Evolutionary conservation across 163 green algal genomes (phyloP).

Genomic region (Trebouxia gelatinosa): DNA sequence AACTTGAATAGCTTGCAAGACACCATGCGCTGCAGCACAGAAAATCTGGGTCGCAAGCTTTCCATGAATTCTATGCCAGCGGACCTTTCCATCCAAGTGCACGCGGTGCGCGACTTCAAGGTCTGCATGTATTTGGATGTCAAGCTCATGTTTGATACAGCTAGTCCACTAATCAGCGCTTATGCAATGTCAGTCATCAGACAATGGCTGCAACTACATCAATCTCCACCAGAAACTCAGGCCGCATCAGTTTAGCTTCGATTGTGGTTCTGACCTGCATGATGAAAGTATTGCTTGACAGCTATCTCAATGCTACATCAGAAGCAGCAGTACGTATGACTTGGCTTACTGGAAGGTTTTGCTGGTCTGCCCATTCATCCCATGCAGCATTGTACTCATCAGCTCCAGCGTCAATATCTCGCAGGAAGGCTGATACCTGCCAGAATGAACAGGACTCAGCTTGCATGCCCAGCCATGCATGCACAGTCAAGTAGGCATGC

Average conservation of each 20-base stretch:
- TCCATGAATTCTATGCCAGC: too few species aligned
- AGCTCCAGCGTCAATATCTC: slow-evolving; percentile 11
- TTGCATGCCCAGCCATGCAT: not conserved
- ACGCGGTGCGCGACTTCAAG: too few species aligned
- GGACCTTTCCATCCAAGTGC: too few species aligned
- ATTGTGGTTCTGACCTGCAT: slow-evolving; percentile 28
- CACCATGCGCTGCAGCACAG: too few species aligned
- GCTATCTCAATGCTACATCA: not conserved
- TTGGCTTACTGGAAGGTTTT: slow-evolving; percentile 18
- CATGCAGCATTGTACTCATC: slow-evolving; percentile 20
- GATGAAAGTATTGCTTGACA: not conserved
- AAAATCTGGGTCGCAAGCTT: too few species aligned
- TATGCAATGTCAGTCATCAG: not conserved
- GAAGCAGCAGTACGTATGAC: not conserved
- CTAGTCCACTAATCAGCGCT: too few species aligned
- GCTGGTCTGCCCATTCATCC: slow-evolving; percentile 7
- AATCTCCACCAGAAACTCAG: slow-evolving; percentile 19
- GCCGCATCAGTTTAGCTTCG: slow-evolving; percentile 24
- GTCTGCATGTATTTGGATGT: too few species aligned
- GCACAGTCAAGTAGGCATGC: not conserved
- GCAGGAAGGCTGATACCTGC: slow-evolving; percentile 3
- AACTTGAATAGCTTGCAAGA: too few species aligned
- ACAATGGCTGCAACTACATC: not conserved
- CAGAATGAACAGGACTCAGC: not conserved
- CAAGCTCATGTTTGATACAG: too few species aligned